Evolutionary conservation across 179 eudicot species (phyloP).

Genomic region (Drosera spatulata): DNA sequence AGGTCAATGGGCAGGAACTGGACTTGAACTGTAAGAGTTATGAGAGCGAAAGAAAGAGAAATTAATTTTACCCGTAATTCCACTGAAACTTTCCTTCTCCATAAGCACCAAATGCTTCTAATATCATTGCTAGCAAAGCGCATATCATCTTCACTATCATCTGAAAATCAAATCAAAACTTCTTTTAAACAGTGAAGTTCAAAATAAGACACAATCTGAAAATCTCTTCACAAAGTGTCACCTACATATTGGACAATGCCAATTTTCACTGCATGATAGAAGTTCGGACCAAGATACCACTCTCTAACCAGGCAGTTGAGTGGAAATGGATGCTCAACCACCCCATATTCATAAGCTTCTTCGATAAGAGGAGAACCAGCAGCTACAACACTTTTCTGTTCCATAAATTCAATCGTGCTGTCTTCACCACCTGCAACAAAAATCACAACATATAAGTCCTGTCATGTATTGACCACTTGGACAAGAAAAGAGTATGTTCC

Average conservation of each 20-base stretch:
- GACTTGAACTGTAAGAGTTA: background rate
- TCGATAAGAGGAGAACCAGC: conserved; percentile 80
- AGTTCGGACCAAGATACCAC: conserved; percentile 91
- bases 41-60: conserved; percentile 4
- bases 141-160: conserved; percentile 91
- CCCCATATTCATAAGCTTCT: conserved; percentile 75
- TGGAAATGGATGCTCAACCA: conserved; percentile 95
- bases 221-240: conserved; percentile 4
- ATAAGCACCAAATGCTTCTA: conserved; percentile 66
- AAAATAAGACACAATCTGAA: background rate
- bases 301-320: conserved; percentile 58
- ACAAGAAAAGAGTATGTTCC: too few relatives aligned
- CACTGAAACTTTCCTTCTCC: conserved; percentile 93
- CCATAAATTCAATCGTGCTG: conserved; percentile 80
- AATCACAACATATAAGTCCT: too few relatives aligned
- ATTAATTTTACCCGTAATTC: conserved; percentile 75
- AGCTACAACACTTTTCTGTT: conserved; percentile 44
- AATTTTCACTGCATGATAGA: conserved; percentile 91
- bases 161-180: conserved; percentile 25
- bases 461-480: too few relatives aligned
- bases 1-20: background rate
- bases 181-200: conserved; percentile 3
- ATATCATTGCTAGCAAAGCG: conserved; percentile 71
- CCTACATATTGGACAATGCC: conserved; percentile 98
- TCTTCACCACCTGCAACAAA: conserved; percentile 74